Percentiles rank a stretch among this genome's conserved stretches.
Evolutionary conservation across 2,329 filamentous ascomycete species (phyloP).

Genomic region (Hymenoscyphus infarciens): DNA sequence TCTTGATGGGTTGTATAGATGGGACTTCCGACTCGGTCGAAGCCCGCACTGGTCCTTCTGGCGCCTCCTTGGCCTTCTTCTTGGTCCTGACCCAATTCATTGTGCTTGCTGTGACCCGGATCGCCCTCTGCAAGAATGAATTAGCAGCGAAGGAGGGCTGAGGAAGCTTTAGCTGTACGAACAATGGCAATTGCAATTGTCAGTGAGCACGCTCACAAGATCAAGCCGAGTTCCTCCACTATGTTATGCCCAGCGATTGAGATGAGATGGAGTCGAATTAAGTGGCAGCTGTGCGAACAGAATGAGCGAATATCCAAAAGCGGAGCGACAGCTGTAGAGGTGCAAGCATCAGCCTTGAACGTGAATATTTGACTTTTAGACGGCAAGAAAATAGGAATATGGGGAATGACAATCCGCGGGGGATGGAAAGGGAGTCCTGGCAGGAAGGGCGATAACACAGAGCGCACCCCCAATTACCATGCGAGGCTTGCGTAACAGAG

Average conservation of each 20-base stretch:
- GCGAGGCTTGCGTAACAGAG: not conserved
- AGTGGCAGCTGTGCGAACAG: slow-evolving; percentile 6
- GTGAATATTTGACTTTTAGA: slow-evolving; percentile 6
- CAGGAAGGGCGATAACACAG: slow-evolving; percentile 10
- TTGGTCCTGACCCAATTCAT: slow-evolving; percentile 79
- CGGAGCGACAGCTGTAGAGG: slow-evolving; percentile 15
- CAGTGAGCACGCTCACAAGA: slow-evolving; percentile 27
- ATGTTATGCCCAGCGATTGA: slow-evolving; percentile 10
- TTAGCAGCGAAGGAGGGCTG: not conserved
- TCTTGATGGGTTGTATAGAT: slow-evolving; percentile 29
- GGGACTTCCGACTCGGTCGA: slow-evolving; percentile 53
- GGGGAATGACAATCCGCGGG: not conserved
- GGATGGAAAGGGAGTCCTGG: slow-evolving; percentile 14
- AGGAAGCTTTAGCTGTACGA: slow-evolving; percentile 11
- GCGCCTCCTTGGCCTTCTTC: slow-evolving; percentile 64
- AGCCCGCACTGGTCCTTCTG: slow-evolving; percentile 40
- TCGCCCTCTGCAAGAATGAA: slow-evolving; percentile 3
- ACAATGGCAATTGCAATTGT: slow-evolving; percentile 20
- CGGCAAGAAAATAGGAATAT: not conserved
- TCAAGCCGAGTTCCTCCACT: slow-evolving; percentile 21
- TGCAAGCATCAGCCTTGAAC: slow-evolving; percentile 29
- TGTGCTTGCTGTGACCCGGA: slow-evolving; percentile 19
- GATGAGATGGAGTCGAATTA: slow-evolving; percentile 9
- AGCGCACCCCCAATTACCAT: slow-evolving; percentile 15
- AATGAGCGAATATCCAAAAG: slow-evolving; percentile 7